A percentile compares a stretch with the other conserved stretches of the same genome.
phyloP scores from a whole-genome alignment of 345 rosid genomes.

The Eucalyptus brandiana region DNA sequence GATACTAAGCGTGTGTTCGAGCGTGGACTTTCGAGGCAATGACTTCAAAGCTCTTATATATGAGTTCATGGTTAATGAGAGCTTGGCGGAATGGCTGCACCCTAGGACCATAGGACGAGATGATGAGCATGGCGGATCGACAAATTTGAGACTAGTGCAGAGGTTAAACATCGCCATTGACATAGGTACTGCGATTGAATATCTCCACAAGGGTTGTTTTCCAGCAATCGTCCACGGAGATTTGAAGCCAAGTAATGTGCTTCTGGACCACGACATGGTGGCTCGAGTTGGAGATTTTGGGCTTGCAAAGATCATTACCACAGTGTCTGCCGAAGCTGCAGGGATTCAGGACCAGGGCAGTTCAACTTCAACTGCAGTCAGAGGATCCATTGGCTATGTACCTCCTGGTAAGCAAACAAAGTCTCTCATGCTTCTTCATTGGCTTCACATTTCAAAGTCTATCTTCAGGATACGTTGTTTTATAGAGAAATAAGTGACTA shows the following conservation, averaged over 20 bases:
- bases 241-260: background rate
- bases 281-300: background rate
- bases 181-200: background rate
- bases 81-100: background rate
- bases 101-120: accelerated
- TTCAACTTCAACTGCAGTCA: background rate
- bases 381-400: background rate
- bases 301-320: background rate
- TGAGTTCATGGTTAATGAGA: background rate
- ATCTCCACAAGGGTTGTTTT: background rate
- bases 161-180: background rate
- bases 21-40: background rate
- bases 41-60: background rate
- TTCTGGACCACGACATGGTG: background rate
- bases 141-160: background rate
- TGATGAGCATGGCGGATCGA: background rate
- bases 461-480: background rate
- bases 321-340: accelerated
- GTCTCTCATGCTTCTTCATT: too few relatives aligned
- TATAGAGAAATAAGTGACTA: background rate
- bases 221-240: background rate
- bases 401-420: background rate
- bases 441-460: background rate
- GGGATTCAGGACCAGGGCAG: background rate
- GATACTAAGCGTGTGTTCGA: background rate